phyloP scores from a whole-genome alignment of 2,329 filamentous ascomycete species.

The Grosmannia clavigera region DNA sequence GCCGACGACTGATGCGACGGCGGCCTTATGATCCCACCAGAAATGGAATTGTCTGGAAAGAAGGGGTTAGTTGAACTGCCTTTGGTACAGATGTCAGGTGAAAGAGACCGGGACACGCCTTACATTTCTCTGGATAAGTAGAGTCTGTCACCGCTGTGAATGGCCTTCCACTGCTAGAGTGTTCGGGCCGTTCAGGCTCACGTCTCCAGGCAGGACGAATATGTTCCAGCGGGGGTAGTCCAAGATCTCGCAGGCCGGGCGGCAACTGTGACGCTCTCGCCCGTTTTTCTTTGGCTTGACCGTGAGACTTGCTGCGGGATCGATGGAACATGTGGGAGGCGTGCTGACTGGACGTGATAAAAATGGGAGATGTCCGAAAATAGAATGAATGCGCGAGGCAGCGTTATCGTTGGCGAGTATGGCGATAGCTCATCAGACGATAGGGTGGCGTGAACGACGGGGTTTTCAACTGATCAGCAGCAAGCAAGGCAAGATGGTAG shows the following conservation, averaged over 20 bases:
- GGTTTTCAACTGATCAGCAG: not conserved
- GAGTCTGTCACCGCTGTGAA: slow-evolving; percentile 8
- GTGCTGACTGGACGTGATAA: not conserved
- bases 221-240: slow-evolving; percentile 18
- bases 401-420: not conserved
- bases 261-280: slow-evolving; percentile 21
- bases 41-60: slow-evolving; percentile 22
- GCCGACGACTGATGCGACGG: slow-evolving; percentile 27
- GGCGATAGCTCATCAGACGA: not conserved
- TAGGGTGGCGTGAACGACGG: not conserved
- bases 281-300: slow-evolving; percentile 26
- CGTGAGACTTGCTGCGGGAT: slow-evolving; percentile 27
- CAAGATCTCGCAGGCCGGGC: slow-evolving; percentile 24
- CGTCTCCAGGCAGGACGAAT: slow-evolving; percentile 15
- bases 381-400: not conserved
- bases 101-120: slow-evolving; percentile 7
- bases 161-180: slow-evolving; percentile 15
- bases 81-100: not conserved
- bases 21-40: slow-evolving; percentile 22
- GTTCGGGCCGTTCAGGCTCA: slow-evolving; percentile 15
- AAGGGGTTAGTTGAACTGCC: not conserved
- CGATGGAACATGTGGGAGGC: slow-evolving; percentile 31
- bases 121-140: slow-evolving; percentile 23
- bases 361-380: not conserved
- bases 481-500: not conserved